phyloP scores from a whole-genome alignment of 768 basidiomycete species.

The Termitomyces sp. region DNA sequence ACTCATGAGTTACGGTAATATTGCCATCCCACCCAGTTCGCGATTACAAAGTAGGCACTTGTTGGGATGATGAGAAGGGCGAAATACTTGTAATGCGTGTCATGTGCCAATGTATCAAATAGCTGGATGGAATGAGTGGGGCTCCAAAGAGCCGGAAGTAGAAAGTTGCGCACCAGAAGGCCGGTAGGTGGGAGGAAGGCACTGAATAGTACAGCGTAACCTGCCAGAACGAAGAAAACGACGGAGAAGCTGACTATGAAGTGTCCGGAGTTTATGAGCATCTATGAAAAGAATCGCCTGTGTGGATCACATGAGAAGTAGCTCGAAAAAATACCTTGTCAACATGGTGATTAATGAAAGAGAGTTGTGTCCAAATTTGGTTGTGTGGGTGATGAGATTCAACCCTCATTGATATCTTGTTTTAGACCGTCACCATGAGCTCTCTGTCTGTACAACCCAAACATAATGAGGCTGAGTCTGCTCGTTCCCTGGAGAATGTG shows the following conservation, averaged over 20 bases:
- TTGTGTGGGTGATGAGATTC: conserved; percentile 37
- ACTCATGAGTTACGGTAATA: conserved; percentile 85
- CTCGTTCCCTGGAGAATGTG: conserved; percentile 15
- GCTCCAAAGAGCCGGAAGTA: background rate
- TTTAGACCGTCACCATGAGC: conserved; percentile 25
- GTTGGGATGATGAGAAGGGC: conserved; percentile 73
- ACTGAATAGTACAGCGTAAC: conserved; percentile 62
- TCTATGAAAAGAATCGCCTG: background rate
- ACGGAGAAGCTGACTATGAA: conserved; percentile 39
- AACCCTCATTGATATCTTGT: conserved; percentile 26
- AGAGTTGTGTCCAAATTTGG: conserved; percentile 5
- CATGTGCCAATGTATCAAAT: conserved; percentile 57
- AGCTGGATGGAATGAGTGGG: conserved; percentile 33
- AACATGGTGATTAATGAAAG: background rate
- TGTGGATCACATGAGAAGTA: background rate
- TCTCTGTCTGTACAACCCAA: conserved; percentile 12
- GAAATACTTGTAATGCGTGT: conserved; percentile 92
- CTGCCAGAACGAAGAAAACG: conserved; percentile 50
- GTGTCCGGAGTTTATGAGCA: conserved; percentile 34
- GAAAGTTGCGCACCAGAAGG: conserved; percentile 37
- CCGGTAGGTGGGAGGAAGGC: conserved; percentile 53
- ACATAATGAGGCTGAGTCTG: conserved; percentile 28
- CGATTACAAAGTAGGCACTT: conserved; percentile 85
- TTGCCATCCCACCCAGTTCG: conserved; percentile 99
- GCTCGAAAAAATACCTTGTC: background rate